These are phyloP conservation scores for Apiospora malaysiana DNA, from an alignment of 2,329 filamentous ascomycete genomes.

Conservation along the genomic window DNA sequence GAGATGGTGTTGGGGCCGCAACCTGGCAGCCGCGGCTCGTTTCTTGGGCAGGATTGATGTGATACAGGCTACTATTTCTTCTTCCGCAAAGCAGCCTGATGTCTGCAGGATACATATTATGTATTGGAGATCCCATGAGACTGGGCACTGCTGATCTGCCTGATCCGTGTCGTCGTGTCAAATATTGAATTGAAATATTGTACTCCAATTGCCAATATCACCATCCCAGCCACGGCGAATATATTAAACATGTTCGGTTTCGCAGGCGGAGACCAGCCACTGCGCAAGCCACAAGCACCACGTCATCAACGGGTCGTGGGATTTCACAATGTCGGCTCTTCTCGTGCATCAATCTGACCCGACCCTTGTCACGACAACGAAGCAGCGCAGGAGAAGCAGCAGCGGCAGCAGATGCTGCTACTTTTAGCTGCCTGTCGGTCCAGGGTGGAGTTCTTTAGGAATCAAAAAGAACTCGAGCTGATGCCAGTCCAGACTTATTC, in stretches of 20 bases:
- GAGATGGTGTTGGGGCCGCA: neutral
- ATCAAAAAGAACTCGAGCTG: conserved; percentile 10
- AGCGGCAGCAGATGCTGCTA: neutral
- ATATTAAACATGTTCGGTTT: neutral
- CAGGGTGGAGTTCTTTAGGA: conserved; percentile 6
- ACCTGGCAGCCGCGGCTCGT: neutral
- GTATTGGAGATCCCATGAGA: neutral
- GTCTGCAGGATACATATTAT: neutral
- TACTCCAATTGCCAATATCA: neutral
- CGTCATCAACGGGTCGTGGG: conserved; percentile 8
- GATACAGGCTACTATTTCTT: neutral
- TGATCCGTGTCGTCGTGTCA: neutral
- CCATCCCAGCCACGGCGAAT: neutral
- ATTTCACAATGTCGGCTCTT: conserved; percentile 7
- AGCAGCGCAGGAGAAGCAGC: conserved; percentile 3
- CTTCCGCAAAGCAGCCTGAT: neutral
- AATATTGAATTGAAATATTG: neutral
- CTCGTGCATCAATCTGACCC: conserved; percentile 8
- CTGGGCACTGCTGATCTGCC: neutral
- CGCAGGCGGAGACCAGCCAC: neutral
- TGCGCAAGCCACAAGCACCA: conserved; percentile 8
- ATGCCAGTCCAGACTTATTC: neutral
- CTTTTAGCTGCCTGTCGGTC: conserved; percentile 2
- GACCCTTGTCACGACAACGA: conserved; percentile 18
- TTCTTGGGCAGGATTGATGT: neutral